Base-by-base conservation (phyloP, 345 rosid species). In the Microthlaspi erraticum region DNA sequence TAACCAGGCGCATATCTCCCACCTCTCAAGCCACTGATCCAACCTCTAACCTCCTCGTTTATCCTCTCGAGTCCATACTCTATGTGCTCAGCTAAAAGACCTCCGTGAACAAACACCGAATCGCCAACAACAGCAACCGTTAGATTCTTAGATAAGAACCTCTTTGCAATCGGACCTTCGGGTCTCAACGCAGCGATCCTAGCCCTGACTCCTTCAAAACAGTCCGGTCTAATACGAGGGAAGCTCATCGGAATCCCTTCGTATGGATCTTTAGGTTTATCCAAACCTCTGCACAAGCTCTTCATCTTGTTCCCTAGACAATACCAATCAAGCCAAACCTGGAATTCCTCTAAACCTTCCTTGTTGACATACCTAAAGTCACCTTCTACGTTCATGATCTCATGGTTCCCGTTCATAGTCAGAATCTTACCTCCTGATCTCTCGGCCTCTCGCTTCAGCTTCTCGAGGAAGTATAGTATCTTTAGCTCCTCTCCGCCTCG, bases 381-480 rank as follows among this genome's bases (percentile, higher is more conserved):
- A 7, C 87, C 87, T 63, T 87, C 90, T 9, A 91, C 78, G 39
- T 89, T 93, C 99, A 93, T 93, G 5, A 93, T 83, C 86, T 93
- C 99, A 68, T 94, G 99, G 58, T 94, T 94, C 1, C 99, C 99
- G 20, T 91, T 83, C 95, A 94, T 82, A 6, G 95, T 89, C 45
- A 94, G 66, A 26, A 94, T 0, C 60, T 81, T 69, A 44, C 97
- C 99, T 45, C 95, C 96, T 11, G 49, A 29, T 53, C 70, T 84
- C 68, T 59, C 81, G 0, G 97, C 97, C 76, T 88, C 88, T 20
- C 83, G 81, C 75, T 84, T 89, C 82, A 89, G 60, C 34, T 83
- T 91, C 86, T 94, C 99, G 26, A 91, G 46, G 32, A 86, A 85
- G 58, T 86, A 94, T 5, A 94, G 86, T 26, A 91, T 86, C 79